Base-by-base conservation (phyloP, 495 filamentous ascomycete species). In the Bacidia rubella region DNA sequence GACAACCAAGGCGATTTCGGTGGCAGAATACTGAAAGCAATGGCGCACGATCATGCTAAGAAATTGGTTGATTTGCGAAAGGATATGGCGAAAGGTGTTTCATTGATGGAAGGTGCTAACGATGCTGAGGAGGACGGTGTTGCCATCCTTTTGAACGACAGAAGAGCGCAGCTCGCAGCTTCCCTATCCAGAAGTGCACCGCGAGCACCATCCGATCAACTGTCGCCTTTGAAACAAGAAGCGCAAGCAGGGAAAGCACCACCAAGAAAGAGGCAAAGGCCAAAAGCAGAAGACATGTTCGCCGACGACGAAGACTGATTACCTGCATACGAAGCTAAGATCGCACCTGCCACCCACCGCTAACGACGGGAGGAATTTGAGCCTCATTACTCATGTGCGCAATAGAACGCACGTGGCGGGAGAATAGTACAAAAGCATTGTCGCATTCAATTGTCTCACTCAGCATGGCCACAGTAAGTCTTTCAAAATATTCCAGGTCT, bases 221-320 rank as follows among this genome's bases (percentile, higher is more conserved):
- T 62, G 25, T 56, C 47, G 44, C 64, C 61, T 29, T 57, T 62
- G 43, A 58, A 66, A 55, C 52, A 53, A 66, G 15, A 53, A 2
- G 51, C 58, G 9, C 54, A 57, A 22, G 55, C 59, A 15, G 26
- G 48, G 10, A 20, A 9, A 44, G 58, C 47, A 22, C 52, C 5
- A 26, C 56, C 38, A n/a, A 60, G 69, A 55, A 72, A 70, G 58
- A 78, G 76, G n/a, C 47, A 50, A 57, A 78, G 89, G 46, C 86
- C 87, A 63, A 86, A 80, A 56, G 90, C 90, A 2, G 87, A 87
- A 61, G 90, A 96, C 62, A 94, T 96, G 88, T 96, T 95, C 77
- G 90, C 85, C 15, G 83, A 78, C 60, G 74, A 77, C 41, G 66
- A 65, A n/a, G 72, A 74, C 43, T 70, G 52, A 70, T 35, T 35